Percentiles rank a stretch among this genome's conserved stretches.
Evolutionary conservation across 257 asterid species (phyloP).

Genomic region (Solanum megistacrolobum): DNA sequence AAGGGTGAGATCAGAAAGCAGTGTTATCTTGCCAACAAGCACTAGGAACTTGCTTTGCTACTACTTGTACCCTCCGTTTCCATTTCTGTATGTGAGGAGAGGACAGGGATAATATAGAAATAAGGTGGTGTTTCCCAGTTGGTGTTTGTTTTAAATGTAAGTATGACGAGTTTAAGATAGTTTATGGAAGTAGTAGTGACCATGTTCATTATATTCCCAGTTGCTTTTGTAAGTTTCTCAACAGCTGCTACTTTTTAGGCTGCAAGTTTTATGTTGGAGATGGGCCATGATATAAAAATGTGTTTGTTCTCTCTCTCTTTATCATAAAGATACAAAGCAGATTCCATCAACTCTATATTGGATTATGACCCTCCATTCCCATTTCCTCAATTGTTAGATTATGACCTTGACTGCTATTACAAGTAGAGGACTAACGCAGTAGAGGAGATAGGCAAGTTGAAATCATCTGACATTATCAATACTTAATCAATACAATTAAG

Average conservation of each 20-base stretch:
- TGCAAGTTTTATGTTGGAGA: neutral
- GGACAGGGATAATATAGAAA: neutral
- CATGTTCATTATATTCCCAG: constrained; percentile 4
- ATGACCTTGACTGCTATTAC: neutral
- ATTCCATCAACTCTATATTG: neutral
- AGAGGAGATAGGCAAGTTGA: neutral
- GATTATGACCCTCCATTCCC: neutral
- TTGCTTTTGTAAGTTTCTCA: neutral
- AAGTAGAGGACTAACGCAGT: neutral
- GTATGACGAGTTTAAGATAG: neutral
- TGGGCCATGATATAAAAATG: neutral
- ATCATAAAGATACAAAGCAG: neutral
- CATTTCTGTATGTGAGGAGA: neutral
- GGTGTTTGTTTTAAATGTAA: neutral
- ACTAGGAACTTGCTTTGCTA: neutral
- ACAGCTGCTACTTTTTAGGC: neutral
- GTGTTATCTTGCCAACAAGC: constrained; percentile 73
- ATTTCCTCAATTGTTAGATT: neutral
- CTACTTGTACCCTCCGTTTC: neutral
- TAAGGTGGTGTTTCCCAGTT: constrained; percentile 8
- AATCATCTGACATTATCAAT: neutral
- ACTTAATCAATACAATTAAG: neutral
- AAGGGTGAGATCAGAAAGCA: constrained; percentile 78
- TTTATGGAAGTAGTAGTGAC: constrained; percentile 1
- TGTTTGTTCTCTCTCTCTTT: constrained; percentile 9